Base-by-base conservation (phyloP, 345 rosid species). In the Salix suchowensis region DNA sequence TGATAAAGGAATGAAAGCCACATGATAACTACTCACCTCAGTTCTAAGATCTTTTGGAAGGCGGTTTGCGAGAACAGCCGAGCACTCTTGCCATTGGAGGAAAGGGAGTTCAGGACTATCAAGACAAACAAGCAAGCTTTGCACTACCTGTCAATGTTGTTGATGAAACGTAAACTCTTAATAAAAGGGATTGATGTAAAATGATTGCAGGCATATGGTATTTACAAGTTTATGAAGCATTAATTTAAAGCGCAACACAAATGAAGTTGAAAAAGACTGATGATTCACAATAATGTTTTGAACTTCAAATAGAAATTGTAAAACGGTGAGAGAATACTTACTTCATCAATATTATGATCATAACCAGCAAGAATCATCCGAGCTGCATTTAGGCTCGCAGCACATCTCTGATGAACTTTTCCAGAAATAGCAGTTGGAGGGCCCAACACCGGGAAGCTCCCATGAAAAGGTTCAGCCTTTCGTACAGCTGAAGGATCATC, bases 401-500 rank as follows among this genome's bases (percentile, higher is more conserved):
- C 97, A 83, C 99, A 96, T 85, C 92, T 89, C 90, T 96, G 99
- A 86, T 96, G 99, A 81, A 96, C 97, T 89, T 90, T 96, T 61
- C 97, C 98, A 64, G 94, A 87, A 76, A 96, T 87, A 78, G 97
- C 99, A 54, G 98, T 96, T 72, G 99, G 95, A 81, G 96, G 92
- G 39, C 97, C 97, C 84, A 94, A 74, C 72, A 86, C 44, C 1
- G 99, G 99, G 81, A 96, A 96, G 84, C 89, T 88, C 75, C 96
- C 98, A 86, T 89, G 89, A 86, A 94, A 96, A 61, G 89, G 96
- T 82, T 96, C 99, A 44, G 99, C 97, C 87, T 96, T 96, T 84
- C 98, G 87, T 80, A 96, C 99, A 55, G 99, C 98, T 1, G 98
- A 96, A 81, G 98, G 99, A 85, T 96, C 99, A 76, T 96, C 99